A percentile compares a stretch with the other conserved stretches of the same genome.
These are phyloP conservation scores for Trametes punicea DNA, from an alignment of 768 basidiomycete species.

Conservation along the genomic window DNA sequence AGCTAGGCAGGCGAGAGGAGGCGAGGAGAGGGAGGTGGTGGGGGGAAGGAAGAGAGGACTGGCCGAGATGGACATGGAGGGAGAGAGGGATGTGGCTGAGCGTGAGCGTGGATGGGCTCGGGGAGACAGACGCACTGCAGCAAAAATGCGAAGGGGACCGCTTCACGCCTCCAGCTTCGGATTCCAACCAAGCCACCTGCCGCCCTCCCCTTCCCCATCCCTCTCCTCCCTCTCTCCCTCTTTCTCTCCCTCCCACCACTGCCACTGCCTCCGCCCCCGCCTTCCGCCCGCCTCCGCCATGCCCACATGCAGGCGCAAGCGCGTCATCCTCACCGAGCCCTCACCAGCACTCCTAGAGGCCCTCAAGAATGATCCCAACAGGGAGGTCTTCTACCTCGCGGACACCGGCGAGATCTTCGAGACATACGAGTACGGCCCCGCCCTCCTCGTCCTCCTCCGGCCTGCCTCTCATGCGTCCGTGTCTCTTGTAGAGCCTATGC, in stretches of 20 bases:
- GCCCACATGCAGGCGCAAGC: constrained; percentile 88
- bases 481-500: constrained; percentile 61
- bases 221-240: constrained; percentile 43
- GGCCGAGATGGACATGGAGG: constrained; percentile 22
- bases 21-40: constrained; percentile 2
- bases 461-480: constrained; percentile 19
- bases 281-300: constrained; percentile 37
- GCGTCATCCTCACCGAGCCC: constrained; percentile 85
- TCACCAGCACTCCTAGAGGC: constrained; percentile 66
- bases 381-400: constrained; percentile 85
- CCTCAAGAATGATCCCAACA: constrained; percentile 59
- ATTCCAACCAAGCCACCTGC: constrained; percentile 29
- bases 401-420: constrained; percentile 98
- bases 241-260: constrained; percentile 36
- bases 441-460: constrained; percentile 25
- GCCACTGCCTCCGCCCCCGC: constrained; percentile 39
- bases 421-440: constrained; percentile 80
- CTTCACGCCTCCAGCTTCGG: constrained; percentile 28
- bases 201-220: constrained; percentile 27
- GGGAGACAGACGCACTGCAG: constrained; percentile 26
- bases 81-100: constrained; percentile 21
- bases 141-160: constrained; percentile 31
- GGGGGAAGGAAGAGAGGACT: constrained; percentile 5
- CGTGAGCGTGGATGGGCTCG: constrained; percentile 18
- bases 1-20: not conserved